Percentiles rank a stretch among this genome's conserved stretches.
These are phyloP conservation scores for Pythium aquatile DNA, from an alignment of 352 stramenopile species.

Conservation along the genomic window DNA sequence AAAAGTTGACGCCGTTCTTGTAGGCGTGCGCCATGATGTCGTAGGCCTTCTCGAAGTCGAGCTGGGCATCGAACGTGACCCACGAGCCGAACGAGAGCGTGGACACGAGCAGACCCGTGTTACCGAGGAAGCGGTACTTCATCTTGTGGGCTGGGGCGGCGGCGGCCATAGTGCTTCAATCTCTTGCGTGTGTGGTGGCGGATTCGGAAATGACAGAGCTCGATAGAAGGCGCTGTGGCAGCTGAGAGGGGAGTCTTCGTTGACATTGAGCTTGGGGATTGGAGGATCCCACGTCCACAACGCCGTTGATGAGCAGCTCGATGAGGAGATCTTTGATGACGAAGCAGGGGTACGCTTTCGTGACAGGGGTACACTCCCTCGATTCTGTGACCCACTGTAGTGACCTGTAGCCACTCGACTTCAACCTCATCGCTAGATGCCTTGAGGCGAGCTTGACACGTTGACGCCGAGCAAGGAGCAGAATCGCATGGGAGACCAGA, in stretches of 20 bases:
- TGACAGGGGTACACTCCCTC: background rate
- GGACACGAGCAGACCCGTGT: slow-evolving; percentile 50
- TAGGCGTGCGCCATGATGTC: slow-evolving; percentile 56
- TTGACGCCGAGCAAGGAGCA: no score
- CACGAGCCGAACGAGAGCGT: slow-evolving; percentile 51
- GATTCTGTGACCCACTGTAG: background rate
- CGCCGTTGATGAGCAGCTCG: slow-evolving; percentile 39
- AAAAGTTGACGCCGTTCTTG: slow-evolving; percentile 67
- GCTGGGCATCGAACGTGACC: slow-evolving; percentile 48
- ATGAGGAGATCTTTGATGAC: slow-evolving; percentile 37
- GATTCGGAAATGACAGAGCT: background rate
- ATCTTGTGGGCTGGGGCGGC: slow-evolving; percentile 34
- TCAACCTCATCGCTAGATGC: background rate
- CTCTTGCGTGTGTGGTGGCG: slow-evolving; percentile 16
- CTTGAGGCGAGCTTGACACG: no score
- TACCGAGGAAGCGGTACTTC: slow-evolving; percentile 61
- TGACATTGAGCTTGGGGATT: background rate
- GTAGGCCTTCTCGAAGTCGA: slow-evolving; percentile 62
- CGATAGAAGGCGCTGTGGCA: background rate
- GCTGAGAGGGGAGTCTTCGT: background rate
- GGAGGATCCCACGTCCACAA: slow-evolving; percentile 25
- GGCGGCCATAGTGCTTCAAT: slow-evolving; percentile 16
- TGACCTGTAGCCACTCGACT: background rate
- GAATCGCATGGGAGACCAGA: no score
- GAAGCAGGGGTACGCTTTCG: slow-evolving; percentile 5